These are phyloP conservation scores for Penicillium pulvis DNA, from an alignment of 495 filamentous ascomycete genomes.

Conservation along the genomic window DNA sequence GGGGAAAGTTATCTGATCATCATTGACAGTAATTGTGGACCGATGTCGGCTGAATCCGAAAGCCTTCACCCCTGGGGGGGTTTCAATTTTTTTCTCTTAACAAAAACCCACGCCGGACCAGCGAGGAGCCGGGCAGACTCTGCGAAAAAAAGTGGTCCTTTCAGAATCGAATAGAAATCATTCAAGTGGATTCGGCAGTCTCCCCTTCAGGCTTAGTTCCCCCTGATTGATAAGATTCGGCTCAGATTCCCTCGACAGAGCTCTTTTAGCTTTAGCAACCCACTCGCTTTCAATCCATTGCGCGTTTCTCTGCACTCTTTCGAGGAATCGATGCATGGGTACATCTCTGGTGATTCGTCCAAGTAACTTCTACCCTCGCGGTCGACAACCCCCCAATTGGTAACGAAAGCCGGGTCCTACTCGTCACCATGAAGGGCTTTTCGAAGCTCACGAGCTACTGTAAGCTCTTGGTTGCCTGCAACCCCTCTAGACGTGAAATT, in stretches of 20 bases:
- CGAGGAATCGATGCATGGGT: background rate
- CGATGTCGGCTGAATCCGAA: conserved; percentile 14
- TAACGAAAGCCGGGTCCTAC: background rate
- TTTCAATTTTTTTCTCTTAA: background rate
- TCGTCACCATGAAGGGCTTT: conserved; percentile 26
- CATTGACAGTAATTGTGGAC: conserved; percentile 11
- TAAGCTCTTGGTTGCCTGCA: conserved; percentile 42
- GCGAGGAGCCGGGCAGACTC: background rate
- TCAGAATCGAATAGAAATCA: background rate
- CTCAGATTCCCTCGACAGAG: conserved; percentile 1
- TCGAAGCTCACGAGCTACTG: conserved; percentile 43
- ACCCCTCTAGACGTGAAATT: conserved; percentile 23
- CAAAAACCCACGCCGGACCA: conserved; percentile 3
- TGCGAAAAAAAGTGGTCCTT: conserved; percentile 1
- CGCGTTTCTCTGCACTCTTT: conserved; percentile 3
- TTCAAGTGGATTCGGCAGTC: conserved; percentile 2
- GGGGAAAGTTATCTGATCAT: conserved; percentile 6
- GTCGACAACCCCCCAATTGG: background rate
- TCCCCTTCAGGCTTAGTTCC: conserved; percentile 2
- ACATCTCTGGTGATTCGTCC: background rate
- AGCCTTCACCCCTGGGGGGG: background rate
- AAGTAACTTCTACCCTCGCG: background rate
- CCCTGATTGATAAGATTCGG: conserved; percentile 15
- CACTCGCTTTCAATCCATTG: background rate
- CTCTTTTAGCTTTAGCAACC: conserved; percentile 8